These are phyloP conservation scores for Debaryomyces sp. DNA, from an alignment of 1,139 yeast species.

Conservation along the genomic window DNA sequence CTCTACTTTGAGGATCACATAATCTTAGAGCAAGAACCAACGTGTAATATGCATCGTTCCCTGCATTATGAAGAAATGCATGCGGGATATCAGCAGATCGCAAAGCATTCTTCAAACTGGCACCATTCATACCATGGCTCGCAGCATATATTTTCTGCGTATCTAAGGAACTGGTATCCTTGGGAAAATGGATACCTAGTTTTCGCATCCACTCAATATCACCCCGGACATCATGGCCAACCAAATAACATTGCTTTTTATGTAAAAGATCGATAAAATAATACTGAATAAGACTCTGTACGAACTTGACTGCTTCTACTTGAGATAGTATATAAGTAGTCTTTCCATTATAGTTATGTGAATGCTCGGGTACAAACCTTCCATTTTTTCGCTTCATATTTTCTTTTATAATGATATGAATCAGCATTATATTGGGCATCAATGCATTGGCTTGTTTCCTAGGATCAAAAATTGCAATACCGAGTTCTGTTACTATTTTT, in stretches of 20 bases:
- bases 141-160: conserved; percentile 52
- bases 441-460: conserved; percentile 39
- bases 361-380: conserved; percentile 63
- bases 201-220: conserved; percentile 57
- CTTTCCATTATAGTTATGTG: conserved; percentile 58
- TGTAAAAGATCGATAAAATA: conserved; percentile 32
- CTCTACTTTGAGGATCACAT: conserved; percentile 55
- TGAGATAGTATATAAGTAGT: conserved; percentile 47
- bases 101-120: conserved; percentile 56
- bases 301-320: conserved; percentile 36
- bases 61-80: conserved; percentile 74
- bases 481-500: conserved; percentile 62
- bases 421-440: conserved; percentile 47
- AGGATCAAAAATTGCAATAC: conserved; percentile 70
- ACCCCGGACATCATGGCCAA: conserved; percentile 71
- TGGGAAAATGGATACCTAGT: conserved; percentile 52
- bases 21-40: conserved; percentile 53
- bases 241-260: conserved; percentile 39
- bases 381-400: conserved; percentile 52
- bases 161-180: conserved; percentile 42
- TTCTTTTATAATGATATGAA: conserved; percentile 64
- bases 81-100: conserved; percentile 59
- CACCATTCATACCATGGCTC: conserved; percentile 41
- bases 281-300: conserved; percentile 45
- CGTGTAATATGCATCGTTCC: conserved; percentile 81